Evolutionary conservation across 345 rosid species (phyloP).

Genomic region (Syzygium jambos): DNA sequence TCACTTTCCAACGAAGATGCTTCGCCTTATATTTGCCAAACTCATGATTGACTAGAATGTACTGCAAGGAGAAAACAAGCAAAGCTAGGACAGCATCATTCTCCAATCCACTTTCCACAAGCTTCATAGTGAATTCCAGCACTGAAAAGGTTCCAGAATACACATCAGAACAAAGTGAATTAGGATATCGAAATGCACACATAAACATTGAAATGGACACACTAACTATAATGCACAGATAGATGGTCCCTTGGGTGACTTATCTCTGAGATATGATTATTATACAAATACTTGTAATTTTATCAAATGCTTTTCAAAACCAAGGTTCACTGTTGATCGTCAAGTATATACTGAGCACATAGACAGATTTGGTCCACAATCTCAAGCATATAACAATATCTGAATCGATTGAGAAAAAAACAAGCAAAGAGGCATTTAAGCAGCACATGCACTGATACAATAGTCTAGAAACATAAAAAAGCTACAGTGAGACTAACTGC

Average conservation of each 20-base stretch:
- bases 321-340: background rate
- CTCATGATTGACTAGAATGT: slow-evolving; percentile 76
- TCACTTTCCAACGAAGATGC: slow-evolving; percentile 67
- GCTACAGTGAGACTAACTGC: background rate
- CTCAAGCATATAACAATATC: background rate
- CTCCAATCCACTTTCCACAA: slow-evolving; percentile 69
- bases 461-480: background rate
- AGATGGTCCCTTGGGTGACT: background rate
- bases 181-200: background rate
- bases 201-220: background rate
- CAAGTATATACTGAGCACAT: background rate
- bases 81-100: slow-evolving; percentile 54
- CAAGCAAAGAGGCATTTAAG: background rate
- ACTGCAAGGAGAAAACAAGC: slow-evolving; percentile 69
- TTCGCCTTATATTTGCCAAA: slow-evolving; percentile 72
- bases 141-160: slow-evolving; percentile 46
- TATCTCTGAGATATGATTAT: background rate
- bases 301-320: background rate
- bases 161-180: slow-evolving; percentile 6
- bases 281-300: background rate
- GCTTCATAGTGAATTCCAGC: slow-evolving; percentile 69
- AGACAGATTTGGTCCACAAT: background rate
- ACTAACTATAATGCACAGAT: background rate
- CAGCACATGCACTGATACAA: background rate
- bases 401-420: background rate